Conservation (phyloP, 176 grass and related monocot genomes). For the Musa acuminata region DNA sequence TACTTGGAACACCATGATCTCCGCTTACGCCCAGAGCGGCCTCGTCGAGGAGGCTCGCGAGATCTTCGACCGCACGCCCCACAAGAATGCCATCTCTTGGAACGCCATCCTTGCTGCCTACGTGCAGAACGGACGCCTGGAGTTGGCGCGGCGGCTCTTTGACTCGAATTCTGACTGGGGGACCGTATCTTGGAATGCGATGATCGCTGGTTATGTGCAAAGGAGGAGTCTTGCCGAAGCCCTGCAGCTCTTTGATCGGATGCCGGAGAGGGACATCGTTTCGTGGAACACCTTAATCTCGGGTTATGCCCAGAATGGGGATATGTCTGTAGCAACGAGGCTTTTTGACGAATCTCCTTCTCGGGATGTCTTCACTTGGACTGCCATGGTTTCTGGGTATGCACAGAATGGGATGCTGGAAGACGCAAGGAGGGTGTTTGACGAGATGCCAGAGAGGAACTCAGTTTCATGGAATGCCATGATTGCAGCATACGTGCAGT, state of each 20-base stretch:
- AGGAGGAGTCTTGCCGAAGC: slow-evolving; percentile 42
- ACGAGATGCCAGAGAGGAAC: slow-evolving; percentile 80
- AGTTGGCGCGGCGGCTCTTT: slow-evolving; percentile 51
- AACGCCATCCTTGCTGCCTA: slow-evolving; percentile 78
- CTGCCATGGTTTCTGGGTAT: slow-evolving; percentile 72
- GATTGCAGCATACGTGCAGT: slow-evolving; percentile 67
- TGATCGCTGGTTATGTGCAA: slow-evolving; percentile 62
- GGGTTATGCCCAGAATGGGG: slow-evolving; percentile 50
- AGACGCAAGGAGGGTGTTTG: slow-evolving; percentile 58
- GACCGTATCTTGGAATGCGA: slow-evolving; percentile 79
- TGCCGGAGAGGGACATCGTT: slow-evolving; percentile 60
- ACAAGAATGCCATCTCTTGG: slow-evolving; percentile 73
- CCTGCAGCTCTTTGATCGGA: slow-evolving; percentile 50
- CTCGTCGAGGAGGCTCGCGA: slow-evolving; percentile 50
- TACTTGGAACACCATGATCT: slow-evolving; percentile 82
- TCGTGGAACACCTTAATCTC: slow-evolving; percentile 85
- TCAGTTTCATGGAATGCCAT: slow-evolving; percentile 82
- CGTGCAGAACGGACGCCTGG: slow-evolving; percentile 49
- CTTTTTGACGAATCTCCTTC: slow-evolving; percentile 59
- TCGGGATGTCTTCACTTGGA: slow-evolving; percentile 84
- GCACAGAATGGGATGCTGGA: slow-evolving; percentile 78
- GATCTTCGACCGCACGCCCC: slow-evolving; percentile 59
- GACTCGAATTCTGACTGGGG: slow-evolving; percentile 65
- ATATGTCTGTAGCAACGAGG: slow-evolving; percentile 48
- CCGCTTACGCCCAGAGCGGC: slow-evolving; percentile 50